Conservation (phyloP, 768 basidiomycete species). For the Macrolepiota dolichaula region DNA sequence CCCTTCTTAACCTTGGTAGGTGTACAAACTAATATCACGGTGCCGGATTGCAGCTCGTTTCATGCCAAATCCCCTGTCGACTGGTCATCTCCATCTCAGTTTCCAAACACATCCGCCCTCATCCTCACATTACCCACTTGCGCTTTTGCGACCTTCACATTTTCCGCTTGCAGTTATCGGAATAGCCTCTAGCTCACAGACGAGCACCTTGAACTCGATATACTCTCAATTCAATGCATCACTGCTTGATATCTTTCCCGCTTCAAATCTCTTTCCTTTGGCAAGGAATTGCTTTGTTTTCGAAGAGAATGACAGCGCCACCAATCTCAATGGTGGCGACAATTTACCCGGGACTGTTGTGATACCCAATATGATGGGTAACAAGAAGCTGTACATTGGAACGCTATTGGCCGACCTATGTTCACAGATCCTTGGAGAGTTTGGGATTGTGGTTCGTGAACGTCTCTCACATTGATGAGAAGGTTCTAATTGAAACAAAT, state of each 20-base stretch:
- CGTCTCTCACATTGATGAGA: not conserved
- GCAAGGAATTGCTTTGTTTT: conserved; percentile 85
- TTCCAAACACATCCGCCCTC: conserved; percentile 76
- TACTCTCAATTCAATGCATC: conserved; percentile 64
- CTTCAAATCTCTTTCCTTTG: conserved; percentile 68
- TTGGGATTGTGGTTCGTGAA: conserved; percentile 73
- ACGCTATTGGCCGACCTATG: conserved; percentile 88
- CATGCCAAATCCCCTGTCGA: conserved; percentile 71
- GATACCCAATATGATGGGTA: conserved; percentile 83
- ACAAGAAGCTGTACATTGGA: conserved; percentile 84
- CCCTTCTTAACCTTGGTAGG: not conserved
- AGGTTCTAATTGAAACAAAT: conserved; percentile 8
- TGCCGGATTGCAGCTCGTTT: conserved; percentile 52
- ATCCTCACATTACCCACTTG: conserved; percentile 61
- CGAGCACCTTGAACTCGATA: conserved; percentile 48
- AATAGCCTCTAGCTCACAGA: conserved; percentile 65
- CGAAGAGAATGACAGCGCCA: conserved; percentile 62
- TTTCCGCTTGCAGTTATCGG: conserved; percentile 90
- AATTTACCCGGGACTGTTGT: conserved; percentile 63
- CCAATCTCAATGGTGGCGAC: conserved; percentile 54
- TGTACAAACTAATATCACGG: conserved; percentile 10
- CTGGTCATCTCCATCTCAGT: conserved; percentile 78
- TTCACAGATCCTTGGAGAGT: conserved; percentile 81
- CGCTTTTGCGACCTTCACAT: conserved; percentile 74
- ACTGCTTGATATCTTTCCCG: conserved; percentile 64